Base-by-base conservation (phyloP, 345 rosid genomes). In the Sisymbrium altissimum region DNA sequence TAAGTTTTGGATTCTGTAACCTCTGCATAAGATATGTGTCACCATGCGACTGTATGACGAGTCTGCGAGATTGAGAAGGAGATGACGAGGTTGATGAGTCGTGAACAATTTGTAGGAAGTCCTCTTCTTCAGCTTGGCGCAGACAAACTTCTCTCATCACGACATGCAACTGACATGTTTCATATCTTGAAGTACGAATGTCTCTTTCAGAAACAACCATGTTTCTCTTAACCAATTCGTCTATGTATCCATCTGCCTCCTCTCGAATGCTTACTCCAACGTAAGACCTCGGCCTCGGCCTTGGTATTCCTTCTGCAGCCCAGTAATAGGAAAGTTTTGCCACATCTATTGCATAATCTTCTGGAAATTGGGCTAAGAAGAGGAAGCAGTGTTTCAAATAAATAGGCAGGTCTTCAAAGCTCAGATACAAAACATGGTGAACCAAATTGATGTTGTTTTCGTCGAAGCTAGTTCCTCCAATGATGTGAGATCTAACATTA, bases 261-360 rank as follows among this genome's bases (percentile, higher is more conserved):
- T 83, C 75, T 39, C 63, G 77, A 7, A 65, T 9, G 1, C 13
- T 52, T 15, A 2, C 10, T 23, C 48, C 70, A n/a, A 57, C 59
- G 15, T 19, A 53, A 32, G 21, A 0, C 0, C 19, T 40, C 3
- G 29, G 38, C 0, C 19, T 40, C 3, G 29, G 38, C 27, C 0
- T 0, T 33, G 7, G 7, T 32, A 86, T 48, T 32, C 79, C 83
- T 41, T 80, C 82, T 3, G 72, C 84, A 15, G 73, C 64, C 87
- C 80, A 83, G 33, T 72, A 72, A 9, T 45, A 49, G 7, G 80
- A 46, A 14, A 85, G 32, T 0, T 46, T 44, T 4, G 12, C 62
- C 0, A 50, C 53, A 4, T 65, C 19, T 64, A 87, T 85, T 1
- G 41, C 21, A 3, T 6, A 57, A 59, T 84, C 74, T 50, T 68